phyloP scores from a whole-genome alignment of 2,329 filamentous ascomycete genomes.

The Ophiostoma montium region DNA sequence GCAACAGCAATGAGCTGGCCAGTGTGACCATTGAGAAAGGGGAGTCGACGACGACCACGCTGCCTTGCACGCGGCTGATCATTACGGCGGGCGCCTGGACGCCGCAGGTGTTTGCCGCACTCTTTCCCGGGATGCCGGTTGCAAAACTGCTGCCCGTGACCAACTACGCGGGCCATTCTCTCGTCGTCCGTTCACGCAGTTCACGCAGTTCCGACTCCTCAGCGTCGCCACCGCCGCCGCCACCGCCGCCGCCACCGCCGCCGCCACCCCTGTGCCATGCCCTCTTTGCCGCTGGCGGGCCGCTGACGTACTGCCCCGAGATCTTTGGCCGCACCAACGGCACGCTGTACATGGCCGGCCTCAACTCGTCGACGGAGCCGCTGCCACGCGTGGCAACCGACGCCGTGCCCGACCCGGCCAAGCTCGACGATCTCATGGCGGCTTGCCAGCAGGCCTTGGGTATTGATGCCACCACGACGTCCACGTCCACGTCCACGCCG shows the following conservation, averaged over 20 bases:
- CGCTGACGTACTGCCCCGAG: constrained; percentile 50
- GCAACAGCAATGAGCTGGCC: constrained; percentile 32
- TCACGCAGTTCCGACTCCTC: too few relatives aligned
- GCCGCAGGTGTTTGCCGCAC: constrained; percentile 42
- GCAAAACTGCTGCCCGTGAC: constrained; percentile 38
- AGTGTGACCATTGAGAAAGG: constrained; percentile 26
- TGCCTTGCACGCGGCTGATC: constrained; percentile 52
- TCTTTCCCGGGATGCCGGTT: constrained; percentile 38
- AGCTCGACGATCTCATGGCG: constrained; percentile 34
- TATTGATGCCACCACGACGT: constrained; percentile 16
- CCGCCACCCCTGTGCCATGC: constrained; percentile 38
- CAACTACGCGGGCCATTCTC: constrained; percentile 55
- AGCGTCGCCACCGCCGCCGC: constrained; percentile 21
- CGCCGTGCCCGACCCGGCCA: constrained; percentile 28
- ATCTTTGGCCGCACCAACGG: constrained; percentile 53
- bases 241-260: constrained; percentile 23
- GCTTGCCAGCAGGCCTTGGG: constrained; percentile 36
- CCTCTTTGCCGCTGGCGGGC: constrained; percentile 46
- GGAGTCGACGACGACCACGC: constrained; percentile 24
- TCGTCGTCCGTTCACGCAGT: constrained; percentile 38
- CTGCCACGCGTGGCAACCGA: constrained; percentile 44
- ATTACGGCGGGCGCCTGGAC: constrained; percentile 63
- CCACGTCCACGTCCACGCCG: constrained; percentile 23
- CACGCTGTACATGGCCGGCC: constrained; percentile 58
- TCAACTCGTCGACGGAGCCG: constrained; percentile 48